A percentile compares a stretch with the other conserved stretches of the same genome.
Evolutionary conservation across 2,329 filamentous ascomycete species (phyloP).

Genomic region (Fusarium scirpi): DNA sequence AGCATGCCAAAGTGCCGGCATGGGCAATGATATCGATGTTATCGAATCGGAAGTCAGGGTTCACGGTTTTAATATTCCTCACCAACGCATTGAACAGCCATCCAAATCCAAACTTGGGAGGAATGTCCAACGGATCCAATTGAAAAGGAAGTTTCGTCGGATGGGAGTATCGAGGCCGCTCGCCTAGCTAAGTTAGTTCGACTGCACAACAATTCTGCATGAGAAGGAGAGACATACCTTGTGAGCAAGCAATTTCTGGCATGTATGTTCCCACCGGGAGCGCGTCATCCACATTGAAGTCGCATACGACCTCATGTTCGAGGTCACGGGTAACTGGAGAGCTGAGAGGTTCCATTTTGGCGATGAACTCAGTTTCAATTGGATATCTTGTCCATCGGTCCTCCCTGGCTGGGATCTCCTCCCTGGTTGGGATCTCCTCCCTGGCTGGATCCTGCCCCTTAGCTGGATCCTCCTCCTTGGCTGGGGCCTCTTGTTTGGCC

Average conservation of each 20-base stretch:
- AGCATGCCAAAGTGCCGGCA: background rate
- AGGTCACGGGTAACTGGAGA: background rate
- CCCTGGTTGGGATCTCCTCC: background rate
- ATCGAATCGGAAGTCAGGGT: background rate
- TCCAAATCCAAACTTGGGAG: background rate
- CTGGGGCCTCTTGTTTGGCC: background rate
- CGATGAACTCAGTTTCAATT: background rate
- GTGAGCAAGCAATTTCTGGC: background rate
- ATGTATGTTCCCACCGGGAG: background rate
- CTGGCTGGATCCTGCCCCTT: background rate
- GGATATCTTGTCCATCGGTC: background rate
- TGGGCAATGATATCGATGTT: background rate
- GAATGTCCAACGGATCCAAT: background rate
- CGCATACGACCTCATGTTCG: background rate
- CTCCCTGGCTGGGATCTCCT: background rate
- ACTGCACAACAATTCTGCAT: background rate
- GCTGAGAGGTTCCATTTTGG: background rate
- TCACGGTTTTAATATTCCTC: background rate
- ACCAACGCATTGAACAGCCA: background rate
- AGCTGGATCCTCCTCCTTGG: background rate
- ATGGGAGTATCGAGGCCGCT: background rate
- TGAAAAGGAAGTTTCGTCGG: background rate
- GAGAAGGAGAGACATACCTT: background rate
- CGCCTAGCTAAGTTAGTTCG: background rate
- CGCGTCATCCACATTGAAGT: background rate